phyloP scores from a whole-genome alignment of 2,329 filamentous ascomycete species.

The Didymella segeticola region DNA sequence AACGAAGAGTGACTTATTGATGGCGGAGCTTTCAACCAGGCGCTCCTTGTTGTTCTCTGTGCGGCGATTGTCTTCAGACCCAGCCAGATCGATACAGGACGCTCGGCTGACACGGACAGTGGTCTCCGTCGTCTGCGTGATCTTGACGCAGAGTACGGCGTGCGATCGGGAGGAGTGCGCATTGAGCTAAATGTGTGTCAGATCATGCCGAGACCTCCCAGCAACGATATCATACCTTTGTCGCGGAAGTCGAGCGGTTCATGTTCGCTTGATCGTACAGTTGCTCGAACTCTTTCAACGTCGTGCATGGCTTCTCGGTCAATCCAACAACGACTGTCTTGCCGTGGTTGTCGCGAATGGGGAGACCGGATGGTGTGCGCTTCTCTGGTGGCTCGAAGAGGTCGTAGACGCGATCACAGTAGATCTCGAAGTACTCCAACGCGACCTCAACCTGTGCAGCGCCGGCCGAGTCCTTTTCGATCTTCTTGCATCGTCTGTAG shows the following conservation, averaged over 20 bases:
- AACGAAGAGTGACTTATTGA: slow-evolving; percentile 97
- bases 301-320: slow-evolving; percentile 80
- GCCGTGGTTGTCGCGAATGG: slow-evolving; percentile 83
- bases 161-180: slow-evolving; percentile 90
- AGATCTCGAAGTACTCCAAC: slow-evolving; percentile 94
- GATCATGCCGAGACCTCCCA: neutral
- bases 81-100: slow-evolving; percentile 92
- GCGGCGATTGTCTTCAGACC: slow-evolving; percentile 92
- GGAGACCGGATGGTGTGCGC: slow-evolving; percentile 79
- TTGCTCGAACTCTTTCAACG: slow-evolving; percentile 86
- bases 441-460: slow-evolving; percentile 74
- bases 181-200: slow-evolving; percentile 65
- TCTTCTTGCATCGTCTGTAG: slow-evolving; percentile 84
- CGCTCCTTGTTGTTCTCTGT: slow-evolving; percentile 94
- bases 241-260: slow-evolving; percentile 87
- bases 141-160: slow-evolving; percentile 87
- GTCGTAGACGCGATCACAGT: slow-evolving; percentile 95
- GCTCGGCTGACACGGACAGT: slow-evolving; percentile 77
- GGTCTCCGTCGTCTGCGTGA: slow-evolving; percentile 75
- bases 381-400: slow-evolving; percentile 88
- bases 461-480: slow-evolving; percentile 77
- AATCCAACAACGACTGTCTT: slow-evolving; percentile 88
- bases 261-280: slow-evolving; percentile 92
- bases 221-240: slow-evolving; percentile 63
- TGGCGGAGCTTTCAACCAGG: slow-evolving; percentile 92